Base-by-base conservation (phyloP, 225 moss, liverwort and hornwort species). In the Lunularia cruciata region DNA sequence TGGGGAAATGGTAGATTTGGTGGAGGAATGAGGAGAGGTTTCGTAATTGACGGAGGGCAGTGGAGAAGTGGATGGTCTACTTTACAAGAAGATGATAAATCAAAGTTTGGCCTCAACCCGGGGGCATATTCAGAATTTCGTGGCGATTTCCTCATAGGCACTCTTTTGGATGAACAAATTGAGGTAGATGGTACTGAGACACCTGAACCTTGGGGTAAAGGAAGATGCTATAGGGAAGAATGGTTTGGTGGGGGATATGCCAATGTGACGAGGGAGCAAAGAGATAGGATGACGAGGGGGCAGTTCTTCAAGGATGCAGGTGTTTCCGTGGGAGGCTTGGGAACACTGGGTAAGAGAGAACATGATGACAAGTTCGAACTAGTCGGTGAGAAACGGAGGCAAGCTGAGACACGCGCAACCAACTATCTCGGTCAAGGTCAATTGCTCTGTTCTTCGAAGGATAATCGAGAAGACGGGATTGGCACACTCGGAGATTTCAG, bases 201-300 rank as follows among this genome's bases (percentile, higher is more conserved):
- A 35, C 35, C 58, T 59, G 35, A 59, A 15, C 58, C 58, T 34
- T 59, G 58, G 58, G 58, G 58, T 34, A 34, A 36, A 36, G 35
- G 36, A 18, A 34, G 34, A 19, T 59, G 58, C 58, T 59, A 59
- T 20, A 19, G 58, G 58, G 58, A 59, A n/a, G 58, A 59, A 59
- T 59, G 58, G 58, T 59, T 59, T 19, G 58, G 58, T 59, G 34
- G 58, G 19, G 58, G 58, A 34, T 59, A 59, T 11, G 58, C 58
- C 10, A 59, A 59, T 36, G 58, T 34, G 19, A 59, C 34, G n/a
- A 59, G 36, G 22, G 58, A 59, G 22, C 58, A 59, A 35, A 35
- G 58, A 16, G 58, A 59, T 36, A 36, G 58, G 34, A 27, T 34
- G 36, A 59, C 58, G 19, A 59, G 35, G 35, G 58, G 34, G 8